These are phyloP conservation scores for Leishmania gerbilli DNA, from an alignment of 208 protist species.

Conservation along the genomic window DNA sequence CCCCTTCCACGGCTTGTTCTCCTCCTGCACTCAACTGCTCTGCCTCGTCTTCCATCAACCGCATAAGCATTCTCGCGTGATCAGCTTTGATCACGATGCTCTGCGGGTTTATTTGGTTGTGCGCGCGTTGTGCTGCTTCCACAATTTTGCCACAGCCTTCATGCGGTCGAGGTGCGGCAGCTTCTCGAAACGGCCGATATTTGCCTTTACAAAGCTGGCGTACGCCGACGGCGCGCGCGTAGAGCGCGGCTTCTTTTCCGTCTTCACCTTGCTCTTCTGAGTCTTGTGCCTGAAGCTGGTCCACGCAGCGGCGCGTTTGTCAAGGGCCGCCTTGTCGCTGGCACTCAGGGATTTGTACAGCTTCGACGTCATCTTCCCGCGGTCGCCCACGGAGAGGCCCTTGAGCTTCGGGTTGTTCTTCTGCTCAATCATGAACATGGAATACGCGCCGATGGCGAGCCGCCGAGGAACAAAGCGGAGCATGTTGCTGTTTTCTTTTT, in stretches of 20 bases:
- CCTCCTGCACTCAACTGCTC: neutral
- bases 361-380: conserved; percentile 76
- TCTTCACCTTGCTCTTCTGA: conserved; percentile 21
- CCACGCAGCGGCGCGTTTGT: conserved; percentile 67
- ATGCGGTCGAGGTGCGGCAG: conserved; percentile 81
- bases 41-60: neutral
- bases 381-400: conserved; percentile 67
- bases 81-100: neutral
- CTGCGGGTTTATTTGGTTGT: conserved; percentile 6
- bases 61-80: neutral
- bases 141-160: conserved; percentile 86
- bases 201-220: conserved; percentile 76
- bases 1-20: neutral
- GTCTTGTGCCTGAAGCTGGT: conserved; percentile 31
- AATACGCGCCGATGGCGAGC: conserved; percentile 78
- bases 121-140: conserved; percentile 69
- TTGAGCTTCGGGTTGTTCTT: conserved; percentile 84
- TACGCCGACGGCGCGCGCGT: conserved; percentile 52
- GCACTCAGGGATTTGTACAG: conserved; percentile 76
- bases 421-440: conserved; percentile 88
- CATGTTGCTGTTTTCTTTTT: conserved; percentile 35
- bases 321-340: conserved; percentile 49
- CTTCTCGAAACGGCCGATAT: conserved; percentile 73
- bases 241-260: conserved; percentile 16
- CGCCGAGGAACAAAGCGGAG: conserved; percentile 59